Evolutionary conservation across 495 filamentous ascomycete species (phyloP).

Genomic region (Apiosordaria backusii): DNA sequence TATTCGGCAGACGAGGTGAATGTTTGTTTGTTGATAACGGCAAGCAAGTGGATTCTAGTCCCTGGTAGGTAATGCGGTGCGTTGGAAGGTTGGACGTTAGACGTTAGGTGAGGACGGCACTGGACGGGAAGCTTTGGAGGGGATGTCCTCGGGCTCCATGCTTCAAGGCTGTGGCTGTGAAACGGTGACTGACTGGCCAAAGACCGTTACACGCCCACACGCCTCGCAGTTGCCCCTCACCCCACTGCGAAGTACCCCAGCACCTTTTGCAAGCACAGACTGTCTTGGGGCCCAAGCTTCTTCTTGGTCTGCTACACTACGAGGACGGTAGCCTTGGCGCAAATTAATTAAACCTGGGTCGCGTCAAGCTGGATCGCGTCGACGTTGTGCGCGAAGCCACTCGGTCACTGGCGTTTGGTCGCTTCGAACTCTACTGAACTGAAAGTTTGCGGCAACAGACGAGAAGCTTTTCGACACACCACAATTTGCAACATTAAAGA

Average conservation of each 20-base stretch:
- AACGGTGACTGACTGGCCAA: slow-evolving; percentile 17
- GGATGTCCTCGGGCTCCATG: background rate
- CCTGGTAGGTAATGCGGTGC: background rate
- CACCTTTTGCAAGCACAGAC: background rate
- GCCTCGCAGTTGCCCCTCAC: background rate
- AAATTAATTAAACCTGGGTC: slow-evolving; percentile 28
- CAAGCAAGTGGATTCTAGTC: background rate
- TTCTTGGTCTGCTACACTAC: too few relatives aligned
- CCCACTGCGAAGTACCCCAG: background rate
- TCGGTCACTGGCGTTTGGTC: background rate
- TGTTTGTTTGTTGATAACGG: background rate
- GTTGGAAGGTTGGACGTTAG: background rate
- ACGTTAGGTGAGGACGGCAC: too few relatives aligned
- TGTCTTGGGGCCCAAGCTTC: background rate
- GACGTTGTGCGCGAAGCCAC: background rate
- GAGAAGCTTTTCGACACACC: background rate
- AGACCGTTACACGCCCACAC: too few relatives aligned
- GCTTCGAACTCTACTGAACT: background rate
- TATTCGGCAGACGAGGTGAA: too few relatives aligned
- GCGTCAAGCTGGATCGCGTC: slow-evolving; percentile 21
- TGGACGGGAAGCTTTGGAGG: background rate
- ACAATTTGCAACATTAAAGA: too few relatives aligned
- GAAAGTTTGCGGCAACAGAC: background rate
- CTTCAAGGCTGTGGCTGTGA: background rate
- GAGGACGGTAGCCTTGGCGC: background rate